phyloP scores from a whole-genome alignment of 495 filamentous ascomycete species.

The Neurospora sp. region DNA sequence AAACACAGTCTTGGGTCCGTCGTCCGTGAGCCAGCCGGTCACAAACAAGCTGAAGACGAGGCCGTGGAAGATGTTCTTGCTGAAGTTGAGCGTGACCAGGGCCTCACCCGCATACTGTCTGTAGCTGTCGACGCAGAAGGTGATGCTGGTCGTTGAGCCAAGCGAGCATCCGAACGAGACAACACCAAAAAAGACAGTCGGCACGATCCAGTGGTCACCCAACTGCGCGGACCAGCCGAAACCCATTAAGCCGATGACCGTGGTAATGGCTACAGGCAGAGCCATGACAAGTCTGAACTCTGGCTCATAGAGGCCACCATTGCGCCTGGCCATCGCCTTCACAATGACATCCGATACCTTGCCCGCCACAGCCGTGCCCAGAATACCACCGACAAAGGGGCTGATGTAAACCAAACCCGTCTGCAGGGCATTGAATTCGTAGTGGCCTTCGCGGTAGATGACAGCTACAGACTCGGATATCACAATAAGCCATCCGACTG shows the following conservation, averaged over 20 bases:
- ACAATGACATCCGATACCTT: slow-evolving; percentile 81
- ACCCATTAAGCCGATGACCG: slow-evolving; percentile 80
- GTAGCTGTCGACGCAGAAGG: slow-evolving; percentile 90
- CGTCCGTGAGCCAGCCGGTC: slow-evolving; percentile 66
- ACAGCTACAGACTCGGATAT: slow-evolving; percentile 77
- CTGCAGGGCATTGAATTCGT: slow-evolving; percentile 70
- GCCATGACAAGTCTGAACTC: slow-evolving; percentile 94
- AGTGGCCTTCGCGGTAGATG: slow-evolving; percentile 60
- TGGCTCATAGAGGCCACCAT: slow-evolving; percentile 89
- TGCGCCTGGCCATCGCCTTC: slow-evolving; percentile 66
- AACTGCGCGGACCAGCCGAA: slow-evolving; percentile 82
- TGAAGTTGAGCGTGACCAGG: slow-evolving; percentile 88
- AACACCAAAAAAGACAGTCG: slow-evolving; percentile 84
- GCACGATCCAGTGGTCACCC: slow-evolving; percentile 77
- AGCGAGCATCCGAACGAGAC: slow-evolving; percentile 91
- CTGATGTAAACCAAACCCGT: slow-evolving; percentile 84
- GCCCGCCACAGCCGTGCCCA: slow-evolving; percentile 85
- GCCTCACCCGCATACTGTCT: slow-evolving; percentile 92
- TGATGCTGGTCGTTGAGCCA: slow-evolving; percentile 89
- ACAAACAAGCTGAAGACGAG: slow-evolving; percentile 88
- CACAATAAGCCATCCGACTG: slow-evolving; percentile 90
- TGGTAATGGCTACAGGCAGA: slow-evolving; percentile 66
- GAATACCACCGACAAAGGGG: slow-evolving; percentile 78
- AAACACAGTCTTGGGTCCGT: slow-evolving; percentile 72
- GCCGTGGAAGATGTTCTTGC: slow-evolving; percentile 88